These are phyloP conservation scores for Liriodendron chinense DNA, from an alignment of 164 flowering plant genomes.

Conservation along the genomic window DNA sequence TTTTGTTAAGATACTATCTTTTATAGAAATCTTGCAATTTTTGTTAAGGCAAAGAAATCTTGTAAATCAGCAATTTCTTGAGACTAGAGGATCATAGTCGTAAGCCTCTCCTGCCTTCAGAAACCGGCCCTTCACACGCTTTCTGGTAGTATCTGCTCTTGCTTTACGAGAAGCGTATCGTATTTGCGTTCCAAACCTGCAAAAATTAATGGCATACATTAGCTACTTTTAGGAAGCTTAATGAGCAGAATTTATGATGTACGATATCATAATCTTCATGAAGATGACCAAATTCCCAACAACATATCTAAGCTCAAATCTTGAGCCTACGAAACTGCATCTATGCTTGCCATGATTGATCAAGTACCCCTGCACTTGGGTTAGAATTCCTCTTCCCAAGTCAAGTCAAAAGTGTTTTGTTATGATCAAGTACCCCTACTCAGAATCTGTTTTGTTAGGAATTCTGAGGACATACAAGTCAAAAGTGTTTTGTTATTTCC, in stretches of 20 bases:
- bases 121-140: conserved; percentile 63
- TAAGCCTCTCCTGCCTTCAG: conserved; percentile 60
- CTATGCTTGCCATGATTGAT: neutral
- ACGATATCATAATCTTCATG: neutral
- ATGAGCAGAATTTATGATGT: neutral
- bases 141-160: conserved; percentile 57
- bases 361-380: neutral
- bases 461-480: too few relatives aligned
- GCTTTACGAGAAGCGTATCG: conserved; percentile 38
- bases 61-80: too few relatives aligned
- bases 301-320: neutral
- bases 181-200: conserved; percentile 56
- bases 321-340: neutral
- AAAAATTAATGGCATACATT: neutral
- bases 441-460: too few relatives aligned
- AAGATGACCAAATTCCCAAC: neutral
- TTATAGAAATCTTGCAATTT: too few relatives aligned
- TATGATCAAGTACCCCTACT: too few relatives aligned
- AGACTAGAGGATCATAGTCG: too few relatives aligned
- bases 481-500: too few relatives aligned
- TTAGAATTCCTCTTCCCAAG: too few relatives aligned
- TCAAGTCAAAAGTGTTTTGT: too few relatives aligned
- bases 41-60: too few relatives aligned
- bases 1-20: too few relatives aligned
- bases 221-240: too few relatives aligned